Conservation (phyloP, 129 eudicot genomes). For the Calendula officinalis region DNA sequence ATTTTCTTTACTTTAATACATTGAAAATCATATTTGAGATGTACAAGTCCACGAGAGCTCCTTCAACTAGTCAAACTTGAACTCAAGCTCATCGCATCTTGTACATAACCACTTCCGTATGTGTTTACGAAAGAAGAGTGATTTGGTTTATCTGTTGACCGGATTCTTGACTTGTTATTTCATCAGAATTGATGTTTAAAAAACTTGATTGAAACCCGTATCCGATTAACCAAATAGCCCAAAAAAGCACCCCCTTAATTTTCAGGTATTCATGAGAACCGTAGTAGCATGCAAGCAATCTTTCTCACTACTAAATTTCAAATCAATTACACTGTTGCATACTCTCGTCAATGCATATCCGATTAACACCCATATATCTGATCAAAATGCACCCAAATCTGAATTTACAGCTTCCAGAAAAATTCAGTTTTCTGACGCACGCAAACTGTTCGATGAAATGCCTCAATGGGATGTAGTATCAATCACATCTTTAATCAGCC, state of each 20-base stretch:
- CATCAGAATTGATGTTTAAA: constrained; percentile 16
- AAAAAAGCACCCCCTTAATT: neutral
- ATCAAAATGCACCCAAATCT: constrained; percentile 14
- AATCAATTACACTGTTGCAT: constrained; percentile 9
- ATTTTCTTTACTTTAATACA: no score
- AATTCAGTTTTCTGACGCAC: constrained; percentile 25
- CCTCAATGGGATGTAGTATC: constrained; percentile 52
- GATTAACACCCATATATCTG: constrained; percentile 14
- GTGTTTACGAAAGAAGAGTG: constrained; percentile 28
- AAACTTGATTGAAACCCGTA: neutral
- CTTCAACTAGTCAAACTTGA: constrained; percentile 35
- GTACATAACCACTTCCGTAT: constrained; percentile 33
- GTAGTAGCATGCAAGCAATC: constrained; percentile 16
- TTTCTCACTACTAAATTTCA: constrained; percentile 8
- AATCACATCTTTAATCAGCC: constrained; percentile 51
- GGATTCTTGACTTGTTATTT: constrained; percentile 15
- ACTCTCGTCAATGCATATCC: neutral
- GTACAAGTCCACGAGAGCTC: no score
- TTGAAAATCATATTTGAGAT: no score
- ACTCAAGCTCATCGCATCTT: constrained; percentile 32
- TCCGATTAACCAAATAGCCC: neutral
- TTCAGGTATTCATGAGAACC: constrained; percentile 28
- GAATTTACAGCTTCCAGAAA: neutral
- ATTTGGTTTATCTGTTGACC: constrained; percentile 18
- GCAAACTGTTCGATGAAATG: constrained; percentile 56